These are phyloP conservation scores for Quercus phellos DNA, from an alignment of 331 rosid genomes.

Conservation along the genomic window DNA sequence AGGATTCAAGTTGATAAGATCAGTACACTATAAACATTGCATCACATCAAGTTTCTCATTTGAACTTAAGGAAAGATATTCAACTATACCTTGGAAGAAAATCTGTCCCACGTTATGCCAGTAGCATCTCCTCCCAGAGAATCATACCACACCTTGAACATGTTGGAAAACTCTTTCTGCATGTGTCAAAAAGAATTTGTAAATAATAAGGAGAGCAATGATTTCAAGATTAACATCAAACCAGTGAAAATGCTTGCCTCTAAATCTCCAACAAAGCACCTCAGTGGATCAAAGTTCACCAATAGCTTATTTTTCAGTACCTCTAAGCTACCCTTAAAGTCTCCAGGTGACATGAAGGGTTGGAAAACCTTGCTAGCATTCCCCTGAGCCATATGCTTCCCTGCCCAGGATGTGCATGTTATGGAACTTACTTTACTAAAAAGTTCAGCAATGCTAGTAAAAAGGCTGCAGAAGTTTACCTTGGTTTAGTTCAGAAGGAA, in stretches of 20 bases:
- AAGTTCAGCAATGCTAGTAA: not conserved
- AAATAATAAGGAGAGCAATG: conserved; percentile 1
- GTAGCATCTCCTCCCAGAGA: conserved; percentile 84
- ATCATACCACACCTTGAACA: conserved; percentile 82
- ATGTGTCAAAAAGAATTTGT: conserved; percentile 5
- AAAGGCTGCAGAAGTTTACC: conserved; percentile 37
- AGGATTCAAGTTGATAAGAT: conserved; percentile 1
- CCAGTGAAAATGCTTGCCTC: conserved; percentile 51
- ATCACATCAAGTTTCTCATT: not conserved
- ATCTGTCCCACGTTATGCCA: conserved; percentile 72
- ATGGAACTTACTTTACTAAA: conserved; percentile 15
- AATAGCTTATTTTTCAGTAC: conserved; percentile 59
- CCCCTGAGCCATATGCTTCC: conserved; percentile 57
- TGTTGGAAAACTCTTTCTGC: conserved; percentile 58
- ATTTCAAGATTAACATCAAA: conserved; percentile 7
- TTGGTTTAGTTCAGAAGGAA: conserved; percentile 61
- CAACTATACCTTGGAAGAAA: conserved; percentile 57
- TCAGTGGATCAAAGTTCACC: conserved; percentile 82
- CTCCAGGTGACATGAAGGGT: conserved; percentile 63
- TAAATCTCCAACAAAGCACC: conserved; percentile 60
- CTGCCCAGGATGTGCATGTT: conserved; percentile 32
- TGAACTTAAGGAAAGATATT: not conserved
- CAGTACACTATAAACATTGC: not conserved
- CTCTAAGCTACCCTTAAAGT: conserved; percentile 53
- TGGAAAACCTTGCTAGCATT: conserved; percentile 59